Base-by-base conservation (phyloP, 495 filamentous ascomycete species). In the Pseudotulostoma volvatum region DNA sequence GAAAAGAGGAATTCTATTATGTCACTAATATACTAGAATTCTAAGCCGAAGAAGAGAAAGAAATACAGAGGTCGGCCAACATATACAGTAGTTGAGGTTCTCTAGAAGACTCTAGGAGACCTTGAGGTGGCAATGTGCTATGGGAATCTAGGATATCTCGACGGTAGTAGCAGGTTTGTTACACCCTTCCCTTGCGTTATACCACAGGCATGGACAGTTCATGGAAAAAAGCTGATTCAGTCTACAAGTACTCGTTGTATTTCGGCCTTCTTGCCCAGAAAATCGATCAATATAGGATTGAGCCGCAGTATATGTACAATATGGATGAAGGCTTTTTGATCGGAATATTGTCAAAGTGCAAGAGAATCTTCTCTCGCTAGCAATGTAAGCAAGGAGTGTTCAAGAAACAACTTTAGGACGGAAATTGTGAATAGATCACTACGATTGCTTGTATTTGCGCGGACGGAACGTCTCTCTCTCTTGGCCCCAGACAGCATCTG, bases 301-400 rank as follows among this genome's bases (percentile, higher is more conserved):
- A n/a, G n/a, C 4, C 34, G 15, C 1, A 38, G n/a, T 9, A 45
- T 35, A 45, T 46, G 9, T 45, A 42, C 19, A 48, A 48, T 31
- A 48, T 48, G n/a, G 43, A 48, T 34, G 20, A 48, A 36, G 45
- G 45, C 17, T 48, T 48, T 30, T 21, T 41, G n/a, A 21, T 45
- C 34, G n/a, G n/a, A n/a, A n/a, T n/a, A n/a, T n/a, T n/a, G 17
- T 7, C 18, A 8, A 48, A 48, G 18, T n/a, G n/a, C n/a, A n/a
- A n/a, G n/a, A n/a, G n/a, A n/a, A n/a, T n/a, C n/a, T n/a, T n/a
- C n/a, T 3, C 38, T 14, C 13, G 28, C 15, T 30, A 13, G 2
- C 4, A 16, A 33, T 33, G 19, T 40, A 30, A 40, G 38, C 11
- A 33, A 18, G 17, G 17, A 32, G 17, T n/a, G 8, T 15, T 31